Conservation (phyloP, 164 flowering plant genomes). For the Malania oleifera region DNA sequence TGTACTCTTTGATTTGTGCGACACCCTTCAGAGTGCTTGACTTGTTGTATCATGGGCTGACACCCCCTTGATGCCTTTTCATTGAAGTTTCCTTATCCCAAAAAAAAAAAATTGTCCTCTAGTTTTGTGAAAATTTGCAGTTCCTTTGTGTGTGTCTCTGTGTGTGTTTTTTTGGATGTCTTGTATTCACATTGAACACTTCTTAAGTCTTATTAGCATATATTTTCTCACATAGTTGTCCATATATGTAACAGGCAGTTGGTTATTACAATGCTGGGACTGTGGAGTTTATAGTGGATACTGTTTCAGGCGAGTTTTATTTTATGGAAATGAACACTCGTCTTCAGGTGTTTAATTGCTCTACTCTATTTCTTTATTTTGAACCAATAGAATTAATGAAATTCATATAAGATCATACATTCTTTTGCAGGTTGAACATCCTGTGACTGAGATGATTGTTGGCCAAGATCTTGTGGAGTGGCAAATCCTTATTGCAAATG, state of each 20-base stretch:
- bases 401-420: not conserved
- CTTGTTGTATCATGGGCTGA: no score
- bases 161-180: no score
- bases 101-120: no score
- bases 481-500: conserved; percentile 98
- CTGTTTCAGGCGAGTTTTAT: conserved; percentile 72
- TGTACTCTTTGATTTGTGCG: no score
- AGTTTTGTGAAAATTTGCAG: no score
- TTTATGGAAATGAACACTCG: conserved; percentile 99
- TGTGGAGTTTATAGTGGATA: conserved; percentile 98
- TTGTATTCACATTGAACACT: no score
- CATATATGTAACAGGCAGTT: conserved; percentile 75
- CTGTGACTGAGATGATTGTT: conserved; percentile 99
- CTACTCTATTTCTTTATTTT: conserved; percentile 2
- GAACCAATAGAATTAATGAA: not conserved
- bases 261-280: conserved; percentile 95
- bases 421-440: conserved; percentile 86
- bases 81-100: no score
- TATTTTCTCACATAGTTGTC: no score
- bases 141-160: no score
- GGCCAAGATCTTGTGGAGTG: conserved; percentile 99
- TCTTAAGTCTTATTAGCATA: no score
- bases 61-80: no score
- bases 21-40: no score
- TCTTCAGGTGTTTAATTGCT: conserved; percentile 64